These are phyloP conservation scores for Neurospora crassa DNA, from an alignment of 2,329 filamentous ascomycete species.

Conservation along the genomic window DNA sequence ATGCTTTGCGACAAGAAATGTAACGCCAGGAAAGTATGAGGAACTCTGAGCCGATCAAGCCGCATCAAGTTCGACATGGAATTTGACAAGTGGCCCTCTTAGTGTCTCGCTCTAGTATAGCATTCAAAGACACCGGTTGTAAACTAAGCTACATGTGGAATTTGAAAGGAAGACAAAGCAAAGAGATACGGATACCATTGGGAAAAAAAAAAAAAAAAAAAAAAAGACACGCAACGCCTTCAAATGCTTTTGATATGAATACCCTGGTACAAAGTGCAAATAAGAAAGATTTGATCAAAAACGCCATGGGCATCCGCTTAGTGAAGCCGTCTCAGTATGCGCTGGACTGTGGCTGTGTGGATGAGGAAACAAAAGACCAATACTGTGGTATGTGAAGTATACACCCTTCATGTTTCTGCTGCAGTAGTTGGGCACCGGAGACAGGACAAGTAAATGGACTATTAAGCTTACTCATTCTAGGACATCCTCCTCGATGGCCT, in stretches of 20 bases:
- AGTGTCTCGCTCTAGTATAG: not conserved
- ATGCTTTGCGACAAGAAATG: not conserved
- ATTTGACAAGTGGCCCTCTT: not conserved
- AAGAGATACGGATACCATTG: not conserved
- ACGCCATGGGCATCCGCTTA: not conserved
- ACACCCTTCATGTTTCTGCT: not conserved
- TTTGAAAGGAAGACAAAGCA: not conserved
- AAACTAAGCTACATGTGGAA: not conserved
- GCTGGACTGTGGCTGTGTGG: not conserved
- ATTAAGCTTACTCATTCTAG: conserved; percentile 7
- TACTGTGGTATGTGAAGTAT: not conserved
- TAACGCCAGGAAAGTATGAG: not conserved
- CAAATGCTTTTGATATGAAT: conserved; percentile 17
- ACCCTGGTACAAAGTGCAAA: not conserved
- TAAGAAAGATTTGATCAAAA: not conserved
- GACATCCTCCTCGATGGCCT: conserved; percentile 41
- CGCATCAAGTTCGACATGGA: not conserved
- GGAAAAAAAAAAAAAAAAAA: not conserved
- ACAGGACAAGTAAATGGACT: not conserved
- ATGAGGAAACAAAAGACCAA: not conserved
- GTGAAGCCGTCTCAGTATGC: not conserved
- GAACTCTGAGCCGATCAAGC: not conserved
- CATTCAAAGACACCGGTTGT: not conserved
- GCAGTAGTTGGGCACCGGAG: not conserved
- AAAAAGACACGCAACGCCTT: conserved; percentile 14